phyloP scores from a whole-genome alignment of 106 monocot genomes.

The Dactylorhiza incarnata region DNA sequence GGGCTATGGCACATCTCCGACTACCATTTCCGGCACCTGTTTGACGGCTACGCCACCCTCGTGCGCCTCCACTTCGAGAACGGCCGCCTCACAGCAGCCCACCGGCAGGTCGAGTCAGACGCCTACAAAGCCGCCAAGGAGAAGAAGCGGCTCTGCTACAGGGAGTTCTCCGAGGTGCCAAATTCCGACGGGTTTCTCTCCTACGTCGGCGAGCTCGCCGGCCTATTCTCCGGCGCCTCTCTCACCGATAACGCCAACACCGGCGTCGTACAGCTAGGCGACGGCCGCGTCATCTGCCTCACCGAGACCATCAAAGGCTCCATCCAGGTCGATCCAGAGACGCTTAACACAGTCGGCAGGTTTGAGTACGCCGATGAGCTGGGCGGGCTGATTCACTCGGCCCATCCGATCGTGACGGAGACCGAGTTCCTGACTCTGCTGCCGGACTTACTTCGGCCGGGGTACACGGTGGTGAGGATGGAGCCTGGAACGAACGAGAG shows the following conservation, averaged over 20 bases:
- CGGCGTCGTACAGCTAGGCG: slow-evolving; percentile 72
- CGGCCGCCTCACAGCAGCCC: slow-evolving; percentile 41
- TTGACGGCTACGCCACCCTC: slow-evolving; percentile 94
- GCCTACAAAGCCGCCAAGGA: slow-evolving; percentile 76
- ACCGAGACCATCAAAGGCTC: slow-evolving; percentile 93
- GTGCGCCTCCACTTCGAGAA: slow-evolving; percentile 56
- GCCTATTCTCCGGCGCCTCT: slow-evolving; percentile 75
- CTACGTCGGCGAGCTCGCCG: slow-evolving; percentile 56
- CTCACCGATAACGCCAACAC: slow-evolving; percentile 99
- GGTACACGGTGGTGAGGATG: slow-evolving; percentile 88
- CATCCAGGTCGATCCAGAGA: slow-evolving; percentile 63
- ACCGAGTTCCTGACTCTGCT: slow-evolving; percentile 68
- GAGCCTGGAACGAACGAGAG: slow-evolving; percentile 67
- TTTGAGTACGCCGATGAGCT: slow-evolving; percentile 64
- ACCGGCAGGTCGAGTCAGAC: slow-evolving; percentile 88
- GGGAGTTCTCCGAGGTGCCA: slow-evolving; percentile 90
- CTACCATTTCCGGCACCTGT: slow-evolving; percentile 85
- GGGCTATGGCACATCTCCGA: slow-evolving; percentile 85
- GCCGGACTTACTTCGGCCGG: slow-evolving; percentile 75
- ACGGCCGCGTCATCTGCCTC: slow-evolving; percentile 89
- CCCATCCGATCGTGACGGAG: slow-evolving; percentile 83
- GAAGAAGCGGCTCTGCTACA: slow-evolving; percentile 61
- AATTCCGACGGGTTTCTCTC: slow-evolving; percentile 42
- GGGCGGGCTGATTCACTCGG: slow-evolving; percentile 81
- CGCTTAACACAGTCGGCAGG: slow-evolving; percentile 71